These are phyloP conservation scores for Durusdinium trenchii DNA, from an alignment of 73 alveolate species.

Conservation along the genomic window DNA sequence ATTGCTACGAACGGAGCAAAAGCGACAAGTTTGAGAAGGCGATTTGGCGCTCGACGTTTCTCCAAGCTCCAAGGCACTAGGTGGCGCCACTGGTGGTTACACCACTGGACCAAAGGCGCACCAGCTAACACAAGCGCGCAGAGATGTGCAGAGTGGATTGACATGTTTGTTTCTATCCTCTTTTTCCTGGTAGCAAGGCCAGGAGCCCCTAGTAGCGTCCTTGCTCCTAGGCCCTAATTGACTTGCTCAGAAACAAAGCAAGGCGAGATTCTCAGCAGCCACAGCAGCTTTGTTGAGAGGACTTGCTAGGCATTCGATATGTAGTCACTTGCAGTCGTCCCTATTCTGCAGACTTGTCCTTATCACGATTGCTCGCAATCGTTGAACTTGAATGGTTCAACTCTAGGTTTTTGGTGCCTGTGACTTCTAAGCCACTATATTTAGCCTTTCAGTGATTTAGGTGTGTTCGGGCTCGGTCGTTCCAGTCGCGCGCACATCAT, in stretches of 20 bases:
- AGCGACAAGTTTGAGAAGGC: no score
- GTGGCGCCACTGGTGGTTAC: constrained; percentile 97
- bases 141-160: neutral
- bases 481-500: no score
- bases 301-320: no score
- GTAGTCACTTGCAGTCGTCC: no score
- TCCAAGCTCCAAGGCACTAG: constrained; percentile 51
- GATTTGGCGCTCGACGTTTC: no score
- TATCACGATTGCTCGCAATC: no score
- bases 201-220: neutral
- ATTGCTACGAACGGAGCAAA: no score
- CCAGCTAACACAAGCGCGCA: neutral
- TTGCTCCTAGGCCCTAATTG: constrained; percentile 88
- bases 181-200: neutral
- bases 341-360: no score
- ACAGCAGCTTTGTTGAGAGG: neutral
- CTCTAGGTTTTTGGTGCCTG: neutral
- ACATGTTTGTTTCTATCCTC: neutral
- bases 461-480: no score
- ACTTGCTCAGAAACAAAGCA: constrained; percentile 96
- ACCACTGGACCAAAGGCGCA: constrained; percentile 97
- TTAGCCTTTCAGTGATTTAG: neutral
- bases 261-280: neutral
- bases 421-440: neutral
- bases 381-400: neutral